Percentiles rank a stretch among this genome's conserved stretches.
Evolutionary conservation across 495 filamentous ascomycete species (phyloP).

Genomic region (Astrothelium macrocarpum): DNA sequence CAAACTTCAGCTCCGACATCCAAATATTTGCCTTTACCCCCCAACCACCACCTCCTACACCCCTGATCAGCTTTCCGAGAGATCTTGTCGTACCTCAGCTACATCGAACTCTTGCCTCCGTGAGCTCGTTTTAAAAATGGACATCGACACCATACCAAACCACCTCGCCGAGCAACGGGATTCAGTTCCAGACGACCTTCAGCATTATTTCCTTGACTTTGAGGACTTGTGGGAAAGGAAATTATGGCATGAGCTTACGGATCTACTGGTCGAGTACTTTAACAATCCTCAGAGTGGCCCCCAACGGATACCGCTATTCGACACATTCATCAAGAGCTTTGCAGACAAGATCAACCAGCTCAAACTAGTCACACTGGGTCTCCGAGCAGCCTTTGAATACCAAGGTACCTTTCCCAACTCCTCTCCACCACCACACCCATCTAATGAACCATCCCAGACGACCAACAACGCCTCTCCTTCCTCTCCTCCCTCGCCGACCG

Average conservation of each 20-base stretch:
- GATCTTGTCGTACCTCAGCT: no score
- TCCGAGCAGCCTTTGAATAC: conserved; percentile 80
- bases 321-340: conserved; percentile 91
- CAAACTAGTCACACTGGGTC: conserved; percentile 82
- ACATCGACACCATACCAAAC: conserved; percentile 78
- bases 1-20: background rate
- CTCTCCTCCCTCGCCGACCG: conserved; percentile 73
- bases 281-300: conserved; percentile 64
- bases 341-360: conserved; percentile 98
- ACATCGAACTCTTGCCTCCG: no score
- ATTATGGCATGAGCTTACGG: conserved; percentile 98
- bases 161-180: conserved; percentile 84
- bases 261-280: conserved; percentile 82
- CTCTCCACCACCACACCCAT: background rate
- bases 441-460: conserved; percentile 44
- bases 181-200: conserved; percentile 72
- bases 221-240: conserved; percentile 98
- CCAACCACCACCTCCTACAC: background rate
- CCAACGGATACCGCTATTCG: conserved; percentile 82
- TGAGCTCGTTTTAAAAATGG: conserved; percentile 51
- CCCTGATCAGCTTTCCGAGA: background rate
- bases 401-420: conserved; percentile 46
- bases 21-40: background rate
- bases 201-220: conserved; percentile 79
- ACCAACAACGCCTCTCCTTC: conserved; percentile 79